Evolutionary conservation across 1,139 yeast species (phyloP).

Genomic region (Yarrowia galli): DNA sequence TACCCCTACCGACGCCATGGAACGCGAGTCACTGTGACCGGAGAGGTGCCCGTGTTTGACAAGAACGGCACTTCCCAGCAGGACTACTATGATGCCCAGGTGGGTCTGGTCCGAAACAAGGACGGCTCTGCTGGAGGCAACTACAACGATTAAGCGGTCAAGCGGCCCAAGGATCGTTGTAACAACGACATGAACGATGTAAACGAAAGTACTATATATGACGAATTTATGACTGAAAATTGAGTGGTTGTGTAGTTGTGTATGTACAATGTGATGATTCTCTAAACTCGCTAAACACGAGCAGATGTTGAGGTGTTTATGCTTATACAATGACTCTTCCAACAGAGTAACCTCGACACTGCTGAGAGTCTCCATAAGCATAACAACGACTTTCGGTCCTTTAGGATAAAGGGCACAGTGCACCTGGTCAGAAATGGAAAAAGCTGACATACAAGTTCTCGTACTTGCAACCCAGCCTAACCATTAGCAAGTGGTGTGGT

Average conservation of each 20-base stretch:
- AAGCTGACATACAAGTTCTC: too few species aligned
- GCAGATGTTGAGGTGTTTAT: background rate
- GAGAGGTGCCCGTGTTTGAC: conserved; percentile 53
- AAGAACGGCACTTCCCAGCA: conserved; percentile 47
- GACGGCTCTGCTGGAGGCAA: conserved; percentile 48
- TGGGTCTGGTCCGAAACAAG: conserved; percentile 43
- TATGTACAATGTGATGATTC: background rate
- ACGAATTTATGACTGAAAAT: conserved; percentile 6
- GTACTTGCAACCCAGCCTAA: too few species aligned
- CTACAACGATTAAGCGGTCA: conserved; percentile 47
- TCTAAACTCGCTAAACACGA: too few species aligned
- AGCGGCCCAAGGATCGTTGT: background rate
- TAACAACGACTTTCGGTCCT: too few species aligned
- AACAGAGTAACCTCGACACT: too few species aligned
- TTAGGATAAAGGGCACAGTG: too few species aligned
- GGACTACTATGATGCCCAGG: conserved; percentile 43
- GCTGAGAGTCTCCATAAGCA: too few species aligned
- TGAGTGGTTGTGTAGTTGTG: background rate
- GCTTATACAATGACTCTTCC: too few species aligned
- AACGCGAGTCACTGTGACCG: conserved; percentile 71
- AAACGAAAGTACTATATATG: background rate
- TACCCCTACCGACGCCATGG: conserved; percentile 64
- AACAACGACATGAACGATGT: background rate
- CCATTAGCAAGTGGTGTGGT: too few species aligned
- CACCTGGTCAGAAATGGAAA: too few species aligned